A percentile compares a stretch with the other conserved stretches of the same genome.
These are phyloP conservation scores for Hypomyces rosellus DNA, from an alignment of 2,329 filamentous ascomycete genomes.

Conservation along the genomic window DNA sequence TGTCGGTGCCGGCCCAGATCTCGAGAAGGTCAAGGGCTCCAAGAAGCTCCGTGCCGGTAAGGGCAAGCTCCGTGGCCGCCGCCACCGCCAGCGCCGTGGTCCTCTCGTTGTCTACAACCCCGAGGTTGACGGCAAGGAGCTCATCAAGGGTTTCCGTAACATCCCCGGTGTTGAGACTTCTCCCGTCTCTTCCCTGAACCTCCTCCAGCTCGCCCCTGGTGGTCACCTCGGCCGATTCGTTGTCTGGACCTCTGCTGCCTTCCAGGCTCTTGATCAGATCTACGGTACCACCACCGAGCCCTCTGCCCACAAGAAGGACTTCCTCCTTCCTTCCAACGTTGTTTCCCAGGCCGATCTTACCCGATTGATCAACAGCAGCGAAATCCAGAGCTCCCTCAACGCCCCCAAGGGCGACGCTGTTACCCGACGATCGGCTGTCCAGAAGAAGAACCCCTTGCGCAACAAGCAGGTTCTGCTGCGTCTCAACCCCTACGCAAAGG, in stretches of 20 bases:
- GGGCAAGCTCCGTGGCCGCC: conserved; percentile 96
- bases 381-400: conserved; percentile 93
- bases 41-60: conserved; percentile 97
- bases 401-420: conserved; percentile 82
- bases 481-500: conserved; percentile 94
- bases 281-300: conserved; percentile 90
- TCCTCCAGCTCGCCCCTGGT: conserved; percentile 97
- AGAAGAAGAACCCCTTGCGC: conserved; percentile 99
- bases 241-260: conserved; percentile 96
- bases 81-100: conserved; percentile 94
- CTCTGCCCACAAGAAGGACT: conserved; percentile 96
- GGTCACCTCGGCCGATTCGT: conserved; percentile 98
- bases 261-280: conserved; percentile 93
- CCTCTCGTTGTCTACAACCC: conserved; percentile 97
- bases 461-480: conserved; percentile 99
- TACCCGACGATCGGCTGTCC: conserved; percentile 84
- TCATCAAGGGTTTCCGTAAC: conserved; percentile 96
- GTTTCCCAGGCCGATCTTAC: conserved; percentile 91
- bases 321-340: conserved; percentile 87
- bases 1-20: conserved; percentile 80
- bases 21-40: conserved; percentile 93
- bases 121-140: conserved; percentile 88
- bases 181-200: conserved; percentile 90
- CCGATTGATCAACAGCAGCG: conserved; percentile 98
- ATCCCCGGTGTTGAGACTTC: conserved; percentile 96